Percentiles rank a stretch among this genome's conserved stretches.
phyloP scores from a whole-genome alignment of 176 grass and related monocot genomes.

The Alloteropsis semialata region DNA sequence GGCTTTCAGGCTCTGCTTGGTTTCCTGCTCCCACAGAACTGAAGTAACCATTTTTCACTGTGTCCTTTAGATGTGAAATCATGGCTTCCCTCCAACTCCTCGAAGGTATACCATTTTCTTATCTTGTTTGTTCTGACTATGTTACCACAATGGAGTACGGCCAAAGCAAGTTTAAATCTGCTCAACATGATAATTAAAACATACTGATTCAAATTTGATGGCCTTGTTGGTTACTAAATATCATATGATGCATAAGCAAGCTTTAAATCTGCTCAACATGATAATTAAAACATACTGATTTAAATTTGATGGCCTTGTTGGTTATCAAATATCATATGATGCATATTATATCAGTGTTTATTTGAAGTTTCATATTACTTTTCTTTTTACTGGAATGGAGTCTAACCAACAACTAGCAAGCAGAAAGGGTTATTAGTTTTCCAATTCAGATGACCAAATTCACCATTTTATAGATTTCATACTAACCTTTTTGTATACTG shows the following conservation, averaged over 20 bases:
- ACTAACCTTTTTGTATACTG: background rate
- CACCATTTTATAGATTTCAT: background rate
- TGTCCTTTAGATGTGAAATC: constrained; percentile 83
- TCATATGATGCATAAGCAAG: background rate
- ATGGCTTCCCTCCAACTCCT: constrained; percentile 56
- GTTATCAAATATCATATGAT: too few relatives aligned
- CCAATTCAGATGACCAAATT: background rate
- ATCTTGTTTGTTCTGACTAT: background rate
- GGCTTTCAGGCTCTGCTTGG: too few relatives aligned
- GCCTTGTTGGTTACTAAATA: background rate
- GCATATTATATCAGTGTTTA: background rate
- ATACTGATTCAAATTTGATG: background rate
- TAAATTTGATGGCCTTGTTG: too few relatives aligned
- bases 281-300: too few relatives aligned
- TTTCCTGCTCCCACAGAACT: constrained; percentile 91
- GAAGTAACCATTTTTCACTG: constrained; percentile 72
- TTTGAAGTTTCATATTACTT: constrained; percentile 2
- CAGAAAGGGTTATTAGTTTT: background rate
- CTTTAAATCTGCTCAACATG: too few relatives aligned
- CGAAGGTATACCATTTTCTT: constrained; percentile 52
- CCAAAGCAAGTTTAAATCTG: background rate
- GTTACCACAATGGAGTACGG: background rate
- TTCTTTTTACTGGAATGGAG: background rate
- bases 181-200: background rate
- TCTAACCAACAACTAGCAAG: background rate